These are phyloP conservation scores for Saccharomycopsis fodiens DNA, from an alignment of 805 yeast species.

Conservation along the genomic window DNA sequence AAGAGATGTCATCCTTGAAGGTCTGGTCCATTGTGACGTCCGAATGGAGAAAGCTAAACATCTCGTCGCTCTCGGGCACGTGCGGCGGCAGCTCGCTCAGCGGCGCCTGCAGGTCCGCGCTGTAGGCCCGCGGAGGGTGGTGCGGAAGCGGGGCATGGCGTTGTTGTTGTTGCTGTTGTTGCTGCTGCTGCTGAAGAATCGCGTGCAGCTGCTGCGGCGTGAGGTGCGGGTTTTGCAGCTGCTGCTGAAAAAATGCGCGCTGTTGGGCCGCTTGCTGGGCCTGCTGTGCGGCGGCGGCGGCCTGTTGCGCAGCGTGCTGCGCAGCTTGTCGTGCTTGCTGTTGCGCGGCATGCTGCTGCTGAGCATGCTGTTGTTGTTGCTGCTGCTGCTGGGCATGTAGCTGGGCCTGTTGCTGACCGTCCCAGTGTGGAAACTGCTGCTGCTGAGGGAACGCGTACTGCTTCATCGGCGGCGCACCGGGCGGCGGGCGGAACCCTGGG, in stretches of 20 bases:
- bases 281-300: too few species aligned
- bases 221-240: constrained; percentile 15
- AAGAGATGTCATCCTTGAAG: constrained; percentile 8
- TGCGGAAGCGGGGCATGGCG: too few species aligned
- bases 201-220: constrained; percentile 11
- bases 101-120: constrained; percentile 18
- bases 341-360: too few species aligned
- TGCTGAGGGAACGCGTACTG: constrained; percentile 21
- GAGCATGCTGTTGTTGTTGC: constrained; percentile 22
- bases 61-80: constrained; percentile 9
- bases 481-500: background rate
- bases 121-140: too few species aligned
- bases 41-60: constrained; percentile 1
- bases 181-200: too few species aligned
- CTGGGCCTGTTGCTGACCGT: constrained; percentile 13
- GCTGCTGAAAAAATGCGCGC: background rate
- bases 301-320: too few species aligned
- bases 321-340: too few species aligned
- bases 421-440: constrained; percentile 16
- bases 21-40: constrained; percentile 3
- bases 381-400: constrained; percentile 10
- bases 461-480: constrained; percentile 5
- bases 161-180: too few species aligned
- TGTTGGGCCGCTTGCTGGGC: background rate
- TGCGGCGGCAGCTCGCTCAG: constrained; percentile 19